Percentiles rank a stretch among this genome's conserved stretches.
These are phyloP conservation scores for Gossypium turneri DNA, from an alignment of 345 rosid species.

Conservation along the genomic window DNA sequence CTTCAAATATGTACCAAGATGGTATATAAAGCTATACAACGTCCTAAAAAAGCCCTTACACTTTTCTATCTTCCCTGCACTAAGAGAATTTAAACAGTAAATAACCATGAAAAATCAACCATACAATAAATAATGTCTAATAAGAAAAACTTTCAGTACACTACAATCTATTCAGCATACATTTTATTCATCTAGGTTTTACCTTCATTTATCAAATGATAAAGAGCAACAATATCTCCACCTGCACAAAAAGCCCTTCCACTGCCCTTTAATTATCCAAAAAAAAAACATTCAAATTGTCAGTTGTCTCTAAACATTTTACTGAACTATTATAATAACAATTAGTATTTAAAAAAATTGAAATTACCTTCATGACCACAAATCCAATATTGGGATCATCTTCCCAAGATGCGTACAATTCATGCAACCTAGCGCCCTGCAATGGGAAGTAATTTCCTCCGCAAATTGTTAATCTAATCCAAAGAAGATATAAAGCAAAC, in stretches of 20 bases:
- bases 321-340: not conserved
- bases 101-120: not conserved
- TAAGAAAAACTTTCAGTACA: not conserved
- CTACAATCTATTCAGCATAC: not conserved
- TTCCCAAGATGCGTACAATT: slow-evolving; percentile 81
- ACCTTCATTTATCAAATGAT: slow-evolving; percentile 47
- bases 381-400: slow-evolving; percentile 45
- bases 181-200: not conserved
- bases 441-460: not conserved
- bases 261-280: slow-evolving; percentile 27
- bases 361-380: slow-evolving; percentile 6
- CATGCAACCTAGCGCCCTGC: slow-evolving; percentile 59
- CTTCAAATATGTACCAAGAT: slow-evolving; percentile 66
- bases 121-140: not conserved
- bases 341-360: not conserved
- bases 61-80: slow-evolving; percentile 49
- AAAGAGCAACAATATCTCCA: slow-evolving; percentile 36
- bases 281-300: slow-evolving; percentile 12
- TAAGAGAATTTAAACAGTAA: slow-evolving; percentile 4
- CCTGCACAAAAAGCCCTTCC: slow-evolving; percentile 98
- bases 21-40: slow-evolving; percentile 46
- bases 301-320: not conserved
- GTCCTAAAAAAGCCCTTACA: slow-evolving; percentile 49
- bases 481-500: not conserved
- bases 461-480: not conserved